Evolutionary conservation across 2,329 filamentous ascomycete genomes (phyloP).

Genomic region (Colletotrichum brevisporum): DNA sequence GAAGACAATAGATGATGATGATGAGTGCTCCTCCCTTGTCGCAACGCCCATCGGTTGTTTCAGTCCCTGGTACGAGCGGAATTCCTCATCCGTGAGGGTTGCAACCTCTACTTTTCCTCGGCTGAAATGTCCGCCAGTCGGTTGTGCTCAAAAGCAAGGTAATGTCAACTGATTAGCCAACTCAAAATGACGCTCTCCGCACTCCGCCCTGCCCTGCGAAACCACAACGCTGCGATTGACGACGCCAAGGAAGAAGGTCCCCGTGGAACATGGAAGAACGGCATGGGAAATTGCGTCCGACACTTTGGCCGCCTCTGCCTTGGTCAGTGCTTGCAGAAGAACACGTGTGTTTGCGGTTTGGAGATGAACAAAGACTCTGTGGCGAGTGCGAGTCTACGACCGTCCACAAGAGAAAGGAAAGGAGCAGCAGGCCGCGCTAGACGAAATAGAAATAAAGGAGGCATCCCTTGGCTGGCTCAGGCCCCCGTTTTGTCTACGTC

Average conservation of each 20-base stretch:
- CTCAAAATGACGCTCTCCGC: neutral
- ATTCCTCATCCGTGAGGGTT: slow-evolving; percentile 16
- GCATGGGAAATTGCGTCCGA: slow-evolving; percentile 25
- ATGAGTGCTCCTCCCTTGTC: neutral
- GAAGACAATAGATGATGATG: slow-evolving; percentile 19
- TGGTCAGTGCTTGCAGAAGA: slow-evolving; percentile 22
- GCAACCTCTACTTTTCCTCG: slow-evolving; percentile 12
- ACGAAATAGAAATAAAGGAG: slow-evolving; percentile 18
- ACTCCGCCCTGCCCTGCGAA: neutral
- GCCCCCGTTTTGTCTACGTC: slow-evolving; percentile 16
- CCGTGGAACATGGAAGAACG: slow-evolving; percentile 6
- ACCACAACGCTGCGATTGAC: neutral
- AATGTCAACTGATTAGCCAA: slow-evolving; percentile 10
- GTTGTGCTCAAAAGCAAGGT: neutral
- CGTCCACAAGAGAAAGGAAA: slow-evolving; percentile 3
- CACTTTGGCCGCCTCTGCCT: slow-evolving; percentile 11
- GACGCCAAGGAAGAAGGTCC: neutral
- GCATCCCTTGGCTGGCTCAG: slow-evolving; percentile 22
- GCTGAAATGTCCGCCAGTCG: slow-evolving; percentile 1
- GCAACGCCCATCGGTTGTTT: slow-evolving; percentile 28
- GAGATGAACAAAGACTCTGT: slow-evolving; percentile 12
- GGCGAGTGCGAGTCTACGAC: neutral
- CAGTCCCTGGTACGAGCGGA: slow-evolving; percentile 8
- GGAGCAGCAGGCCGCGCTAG: slow-evolving; percentile 21
- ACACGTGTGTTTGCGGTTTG: slow-evolving; percentile 13